A percentile compares a stretch with the other conserved stretches of the same genome.
Conservation (phyloP, 2,329 filamentous ascomycete species). For the Penicillium hordei region DNA sequence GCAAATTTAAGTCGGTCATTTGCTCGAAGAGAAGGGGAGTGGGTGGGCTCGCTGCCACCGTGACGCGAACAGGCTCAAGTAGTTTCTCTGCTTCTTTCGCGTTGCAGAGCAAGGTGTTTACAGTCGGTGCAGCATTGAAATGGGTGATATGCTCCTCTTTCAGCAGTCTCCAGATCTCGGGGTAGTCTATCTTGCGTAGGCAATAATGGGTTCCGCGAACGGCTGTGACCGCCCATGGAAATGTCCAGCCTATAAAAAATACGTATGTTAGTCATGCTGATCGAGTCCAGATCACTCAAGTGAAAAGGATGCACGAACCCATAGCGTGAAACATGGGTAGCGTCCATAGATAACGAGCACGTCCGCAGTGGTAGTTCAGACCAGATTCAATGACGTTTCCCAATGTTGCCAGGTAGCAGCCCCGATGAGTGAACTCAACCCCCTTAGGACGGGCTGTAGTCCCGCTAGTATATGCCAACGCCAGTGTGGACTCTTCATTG, state of each 20-base stretch:
- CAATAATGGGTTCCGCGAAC: conserved; percentile 95
- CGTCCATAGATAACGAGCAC: conserved; percentile 86
- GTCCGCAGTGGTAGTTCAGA: conserved; percentile 67
- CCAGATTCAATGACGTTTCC: conserved; percentile 87
- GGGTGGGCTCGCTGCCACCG: conserved; percentile 88
- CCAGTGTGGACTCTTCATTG: conserved; percentile 78
- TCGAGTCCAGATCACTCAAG: background rate
- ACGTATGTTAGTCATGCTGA: background rate
- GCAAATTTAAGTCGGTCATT: conserved; percentile 83
- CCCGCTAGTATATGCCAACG: conserved; percentile 89
- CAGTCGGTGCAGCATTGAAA: conserved; percentile 93
- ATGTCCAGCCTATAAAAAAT: conserved; percentile 64
- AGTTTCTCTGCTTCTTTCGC: conserved; percentile 72
- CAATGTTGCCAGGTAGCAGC: conserved; percentile 79
- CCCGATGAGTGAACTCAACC: conserved; percentile 86
- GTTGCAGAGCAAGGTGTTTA: conserved; percentile 89
- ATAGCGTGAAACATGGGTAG: conserved; percentile 79
- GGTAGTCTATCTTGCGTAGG: conserved; percentile 91
- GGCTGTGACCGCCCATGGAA: conserved; percentile 89
- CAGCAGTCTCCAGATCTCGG: conserved; percentile 83
- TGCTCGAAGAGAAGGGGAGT: conserved; percentile 87
- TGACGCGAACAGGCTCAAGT: conserved; percentile 72
- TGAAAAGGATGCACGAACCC: conserved; percentile 39
- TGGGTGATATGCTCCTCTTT: conserved; percentile 88
- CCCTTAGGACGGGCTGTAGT: conserved; percentile 92